A percentile compares a stretch with the other conserved stretches of the same genome.
Evolutionary conservation across 257 asterid genomes (phyloP).

Genomic region (Jasminum sambac): DNA sequence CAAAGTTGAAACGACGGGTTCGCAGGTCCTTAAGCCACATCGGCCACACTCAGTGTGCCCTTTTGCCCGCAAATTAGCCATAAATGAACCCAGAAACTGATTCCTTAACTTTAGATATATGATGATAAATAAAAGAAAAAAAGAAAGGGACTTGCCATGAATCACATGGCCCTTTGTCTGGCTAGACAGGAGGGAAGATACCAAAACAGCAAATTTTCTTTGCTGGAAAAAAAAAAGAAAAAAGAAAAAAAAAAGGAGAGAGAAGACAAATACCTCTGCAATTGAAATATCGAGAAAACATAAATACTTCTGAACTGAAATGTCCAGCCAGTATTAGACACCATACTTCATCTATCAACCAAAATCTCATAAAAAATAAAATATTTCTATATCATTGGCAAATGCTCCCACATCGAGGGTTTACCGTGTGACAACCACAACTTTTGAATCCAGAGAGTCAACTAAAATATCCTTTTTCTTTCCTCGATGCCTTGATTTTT

Average conservation of each 20-base stretch:
- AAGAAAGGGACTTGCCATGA: constrained; percentile 67
- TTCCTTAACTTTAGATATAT: background rate
- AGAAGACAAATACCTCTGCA: background rate
- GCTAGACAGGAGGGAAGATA: constrained; percentile 90
- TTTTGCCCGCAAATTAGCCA: background rate
- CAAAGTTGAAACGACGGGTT: too few relatives aligned
- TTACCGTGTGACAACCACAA: background rate
- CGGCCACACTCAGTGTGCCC: too few relatives aligned
- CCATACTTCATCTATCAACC: background rate
- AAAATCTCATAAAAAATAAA: background rate
- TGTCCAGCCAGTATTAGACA: background rate
- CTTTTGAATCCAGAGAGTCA: too few relatives aligned
- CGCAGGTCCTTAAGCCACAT: too few relatives aligned
- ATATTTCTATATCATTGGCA: constrained; percentile 1
- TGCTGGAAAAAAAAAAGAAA: constrained; percentile 68
- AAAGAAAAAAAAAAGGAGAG: too few relatives aligned
- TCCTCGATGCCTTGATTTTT: too few relatives aligned
- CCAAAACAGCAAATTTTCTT: constrained; percentile 86
- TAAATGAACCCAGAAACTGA: background rate
- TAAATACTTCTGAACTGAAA: background rate
- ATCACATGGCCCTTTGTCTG: constrained; percentile 91
- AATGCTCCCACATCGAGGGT: background rate
- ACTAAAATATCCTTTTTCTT: too few relatives aligned
- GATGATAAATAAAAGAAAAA: constrained; percentile 3
- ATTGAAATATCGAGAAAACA: background rate